Evolutionary conservation across 2,329 filamentous ascomycete genomes (phyloP), one percentile per base, ranked within the genome.

Genomic region (Keithomyces neogunnii): DNA sequence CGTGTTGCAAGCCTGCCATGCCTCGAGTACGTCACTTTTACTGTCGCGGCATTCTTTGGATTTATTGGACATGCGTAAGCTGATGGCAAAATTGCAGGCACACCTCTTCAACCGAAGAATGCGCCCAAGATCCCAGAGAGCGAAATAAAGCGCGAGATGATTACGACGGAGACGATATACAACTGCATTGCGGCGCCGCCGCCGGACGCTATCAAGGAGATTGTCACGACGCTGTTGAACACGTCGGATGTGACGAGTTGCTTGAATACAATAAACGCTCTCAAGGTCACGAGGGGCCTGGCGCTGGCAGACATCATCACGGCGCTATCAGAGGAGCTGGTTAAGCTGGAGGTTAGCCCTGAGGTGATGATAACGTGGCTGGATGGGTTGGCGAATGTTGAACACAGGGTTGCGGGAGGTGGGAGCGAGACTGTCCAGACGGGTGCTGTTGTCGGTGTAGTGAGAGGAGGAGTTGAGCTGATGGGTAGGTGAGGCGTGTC

Each of bases 101-200:
- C 84, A 40, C 87, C 86, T 0, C 72, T 90, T 30, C 78, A 81
- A 50, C 68, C 77, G 40, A 81, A 77, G 61, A 73, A 81, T 59
- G 77, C 71, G 2, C 77, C 83, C 33, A 82, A 81, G 64, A 68
- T 80, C 4, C 75, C 76, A 55, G 73, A 86, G 55, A 74, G 80
- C 69, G 78, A 85, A 50, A 82, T 91, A 31, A 76, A 85, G 51
- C 80, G 89, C 40, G 92, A 97, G 32, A 76, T 60, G 53, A 81
- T 89, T 59, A 96, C 96, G 58, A 96, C 88, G 36, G 87, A 96
- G 65, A 89, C 88, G 6, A 97, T 99, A 63, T 99, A 96, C 75
- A 91, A 90, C 69, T 99, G 93, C 69, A 95, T 99, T 64, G 93
- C 93, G 7, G 92, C 92, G 2, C 93, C 93, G 3, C 91, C 95